Evolutionary conservation across 2,329 filamentous ascomycete species (phyloP), one percentile per base, ranked within the genome.

Genomic region (Aspergillus felis): DNA sequence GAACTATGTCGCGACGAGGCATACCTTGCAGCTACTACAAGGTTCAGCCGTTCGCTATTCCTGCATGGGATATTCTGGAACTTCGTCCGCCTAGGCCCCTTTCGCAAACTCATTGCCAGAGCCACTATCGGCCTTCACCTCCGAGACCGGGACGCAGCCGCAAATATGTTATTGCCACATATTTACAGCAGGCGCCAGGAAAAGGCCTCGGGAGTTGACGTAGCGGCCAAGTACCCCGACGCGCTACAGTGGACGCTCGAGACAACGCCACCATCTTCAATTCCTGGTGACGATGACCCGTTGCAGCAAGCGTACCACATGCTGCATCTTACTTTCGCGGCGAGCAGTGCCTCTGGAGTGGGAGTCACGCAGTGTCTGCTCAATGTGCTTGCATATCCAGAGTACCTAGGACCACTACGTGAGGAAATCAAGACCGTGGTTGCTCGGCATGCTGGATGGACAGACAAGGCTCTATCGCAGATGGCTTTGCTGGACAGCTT

Each of bases 11-110:
- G 50, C 14, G 24, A 51, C 29, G 28, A 51, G 38, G 27, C n/a
- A 51, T 51, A 51, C 50, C 27, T 51, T 22, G 50, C 50, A 20
- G 28, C 22, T 9, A 38, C 28, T 22, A 51, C 28, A 8, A 38
- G 20, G 9, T 51, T 51, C 28, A 35, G 28, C n/a, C 50, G 28
- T 7, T 38, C 50, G 28, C 28, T 51, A 22, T 51, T 51, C 24
- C 32, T 51, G 28, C 32, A 25, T 38, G 50, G 50, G 10, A 51
- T 51, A n/a, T 51, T 51, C 28, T 51, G 50, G 50, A 51, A 51
- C 32, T 51, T 51, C 20, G 28, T 51, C 12, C 50, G 28, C n/a
- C 28, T 51, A 10, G 50, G 50, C 5, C 50, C 50, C 8, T 24
- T 51, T 20, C 50, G 50, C 20, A 51, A 51, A 38, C n/a, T 51